Base-by-base conservation (phyloP, 176 grass and related monocot genomes). In the Paspalum vaginatum region DNA sequence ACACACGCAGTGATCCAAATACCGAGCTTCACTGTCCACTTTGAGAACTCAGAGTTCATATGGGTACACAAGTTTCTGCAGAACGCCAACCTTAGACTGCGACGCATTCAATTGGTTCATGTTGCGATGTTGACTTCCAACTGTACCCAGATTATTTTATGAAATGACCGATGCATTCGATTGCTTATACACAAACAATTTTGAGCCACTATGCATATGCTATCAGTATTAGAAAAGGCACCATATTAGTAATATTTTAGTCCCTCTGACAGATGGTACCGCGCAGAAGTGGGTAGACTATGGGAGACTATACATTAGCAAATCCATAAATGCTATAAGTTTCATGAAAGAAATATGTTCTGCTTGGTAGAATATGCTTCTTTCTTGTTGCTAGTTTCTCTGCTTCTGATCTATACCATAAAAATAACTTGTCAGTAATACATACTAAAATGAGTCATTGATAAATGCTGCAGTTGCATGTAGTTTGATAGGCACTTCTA, bases 401-500 rank as follows among this genome's bases (percentile, higher is more conserved):
- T 48, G 12, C 45, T 50, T 50, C 8, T 0, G 6, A 11, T 72
- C 32, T 79, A 9, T 48, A 68, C 12, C 40, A 13, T 18, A 68
- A 0, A 15, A 39, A 62, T 53, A 25, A 1, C 15, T 77, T n/a
- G 15, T 6, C n/a, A 61, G 22, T 82, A 74, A 68, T 69, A 51
- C 75, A 50, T 40, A 78, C 68, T 88, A 88, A 85, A 70, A 70
- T 87, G 67, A 88, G 75, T 74, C 38, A 84, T 87, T 97, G 82
- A 90, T 86, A 84, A 81, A 77, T 93, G 87, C 83, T 90, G 72
- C 85, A 91, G 89, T 87, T 89, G 54, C 53, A 84, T 91, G 77
- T 79, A n/a, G 65, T 93, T 91, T 93, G 69, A 86, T 92, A 98
- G 95, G 95, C 95, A 59, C 89, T 98, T 85, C 81, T 98, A 85